Conservation (phyloP, 129 eudicot species). For the Chrysanthemum lavandulifolium region DNA sequence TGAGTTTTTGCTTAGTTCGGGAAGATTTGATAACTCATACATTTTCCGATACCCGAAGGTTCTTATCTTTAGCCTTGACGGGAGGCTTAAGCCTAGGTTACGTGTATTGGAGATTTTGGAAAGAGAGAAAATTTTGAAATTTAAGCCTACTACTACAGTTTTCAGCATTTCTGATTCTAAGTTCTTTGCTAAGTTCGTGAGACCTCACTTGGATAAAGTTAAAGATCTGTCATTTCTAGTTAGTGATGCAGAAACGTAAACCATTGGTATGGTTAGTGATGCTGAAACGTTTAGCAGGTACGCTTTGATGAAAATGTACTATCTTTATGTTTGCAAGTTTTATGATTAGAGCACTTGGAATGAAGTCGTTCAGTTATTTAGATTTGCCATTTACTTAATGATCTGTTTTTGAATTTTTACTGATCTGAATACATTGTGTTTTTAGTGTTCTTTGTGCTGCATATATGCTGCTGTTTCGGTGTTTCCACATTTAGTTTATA, state of each 20-base stretch:
- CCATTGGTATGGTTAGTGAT: background rate
- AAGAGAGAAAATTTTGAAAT: conserved; percentile 5
- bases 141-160: background rate
- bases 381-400: background rate
- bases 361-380: background rate
- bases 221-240: conserved; percentile 1
- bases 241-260: background rate
- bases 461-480: background rate
- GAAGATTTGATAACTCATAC: conserved; percentile 11
- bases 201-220: conserved; percentile 7
- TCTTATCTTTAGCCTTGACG: conserved; percentile 15
- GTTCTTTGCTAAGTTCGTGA: conserved; percentile 7
- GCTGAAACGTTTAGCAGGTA: background rate
- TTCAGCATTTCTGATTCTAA: background rate
- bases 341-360: background rate
- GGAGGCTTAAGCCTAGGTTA: conserved; percentile 19
- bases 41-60: conserved; percentile 3
- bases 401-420: too few relatives aligned
- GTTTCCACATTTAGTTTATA: background rate
- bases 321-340: background rate
- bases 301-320: background rate
- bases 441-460: background rate
- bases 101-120: conserved; percentile 27
- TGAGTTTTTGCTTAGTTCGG: conserved; percentile 18
- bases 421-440: background rate